Evolutionary conservation across 2,329 filamentous ascomycete genomes (phyloP), one percentile per base, ranked within the genome.

Genomic region (Aspergillus puulaauensis): DNA sequence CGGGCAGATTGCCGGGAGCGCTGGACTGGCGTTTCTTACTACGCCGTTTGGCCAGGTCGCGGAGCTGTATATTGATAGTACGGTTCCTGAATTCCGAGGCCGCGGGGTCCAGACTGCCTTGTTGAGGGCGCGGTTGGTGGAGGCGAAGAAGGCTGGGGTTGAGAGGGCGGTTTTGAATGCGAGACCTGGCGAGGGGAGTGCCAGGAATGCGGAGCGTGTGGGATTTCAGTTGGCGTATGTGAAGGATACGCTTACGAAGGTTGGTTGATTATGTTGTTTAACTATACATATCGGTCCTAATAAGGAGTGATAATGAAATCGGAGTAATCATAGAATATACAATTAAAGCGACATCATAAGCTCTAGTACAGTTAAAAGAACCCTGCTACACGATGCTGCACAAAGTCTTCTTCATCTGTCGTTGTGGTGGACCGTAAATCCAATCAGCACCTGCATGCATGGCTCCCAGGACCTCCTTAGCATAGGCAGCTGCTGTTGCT

Each of bases 41-140:
- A 63, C 62, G 7, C 35, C 55, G 8, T 39, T 52, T 23, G 61
- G 64, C 6, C n/a, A 44, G 4, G 59, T 66, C 2, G 62, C 61
- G 7, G 61, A 64, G 39, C 54, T 66, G 1, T 64, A 66, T 35
- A 59, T 66, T 11, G 62, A 63, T 23, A 64, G 61, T 52, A 66
- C 62, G 12, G 39, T 52, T 12, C 56, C 59, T 1, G 41, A 45
- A 14, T 63, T 58, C 41, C 60, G 61, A 3, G 62, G 64, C 2
- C 56, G 54, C 11, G 64, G 62, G 31, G 54, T 64, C 9, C 64
- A 66, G 21, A 17, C 24, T 11, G 61, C 62, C 3, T 43, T 66
- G 6, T 56, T 66, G 8, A 54, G 52, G 3, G 58, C 59, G 2
- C 57, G 64, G 9, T 47, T 66, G 2, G 45, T 46, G 2, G 60